A percentile compares a stretch with the other conserved stretches of the same genome.
These are phyloP conservation scores for Magnusiomyces paraingens DNA, from an alignment of 1,139 yeast species.

Conservation along the genomic window DNA sequence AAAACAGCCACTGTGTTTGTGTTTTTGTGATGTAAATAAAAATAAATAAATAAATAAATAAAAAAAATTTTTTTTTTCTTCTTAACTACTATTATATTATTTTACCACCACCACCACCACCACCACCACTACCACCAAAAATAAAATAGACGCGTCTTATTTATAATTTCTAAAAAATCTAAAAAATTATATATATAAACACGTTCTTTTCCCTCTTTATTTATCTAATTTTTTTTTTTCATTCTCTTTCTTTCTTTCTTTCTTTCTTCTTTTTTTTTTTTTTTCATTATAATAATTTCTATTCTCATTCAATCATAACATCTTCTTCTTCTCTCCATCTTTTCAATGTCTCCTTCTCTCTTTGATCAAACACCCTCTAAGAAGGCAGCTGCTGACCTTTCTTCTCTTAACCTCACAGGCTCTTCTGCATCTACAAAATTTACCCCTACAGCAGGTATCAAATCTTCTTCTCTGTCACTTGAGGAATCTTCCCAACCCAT, in stretches of 20 bases:
- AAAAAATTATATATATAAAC: neutral
- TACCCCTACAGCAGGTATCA: conserved; percentile 17
- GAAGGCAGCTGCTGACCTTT: conserved; percentile 34
- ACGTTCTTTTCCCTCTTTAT: neutral
- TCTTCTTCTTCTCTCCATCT: neutral
- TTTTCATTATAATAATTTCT: conserved; percentile 10
- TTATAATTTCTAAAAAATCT: neutral
- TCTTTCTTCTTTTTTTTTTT: conserved; percentile 7
- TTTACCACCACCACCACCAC: neutral
- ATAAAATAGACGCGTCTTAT: neutral
- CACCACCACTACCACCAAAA: neutral
- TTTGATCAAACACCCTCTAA: conserved; percentile 36
- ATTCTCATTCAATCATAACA: neutral
- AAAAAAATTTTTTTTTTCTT: neutral
- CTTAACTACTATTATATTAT: neutral
- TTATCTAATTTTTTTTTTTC: neutral
- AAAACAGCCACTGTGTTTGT: no score
- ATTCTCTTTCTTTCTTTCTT: conserved; percentile 5
- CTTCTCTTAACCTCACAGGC: conserved; percentile 29
- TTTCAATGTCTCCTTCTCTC: conserved; percentile 15
- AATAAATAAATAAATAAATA: neutral
- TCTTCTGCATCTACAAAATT: conserved; percentile 21
- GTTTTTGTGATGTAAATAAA: no score
- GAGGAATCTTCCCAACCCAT: neutral
- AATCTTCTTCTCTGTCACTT: neutral